Conservation (phyloP, 371 early-diverging fungal species). For the Mucor velutinosus region DNA sequence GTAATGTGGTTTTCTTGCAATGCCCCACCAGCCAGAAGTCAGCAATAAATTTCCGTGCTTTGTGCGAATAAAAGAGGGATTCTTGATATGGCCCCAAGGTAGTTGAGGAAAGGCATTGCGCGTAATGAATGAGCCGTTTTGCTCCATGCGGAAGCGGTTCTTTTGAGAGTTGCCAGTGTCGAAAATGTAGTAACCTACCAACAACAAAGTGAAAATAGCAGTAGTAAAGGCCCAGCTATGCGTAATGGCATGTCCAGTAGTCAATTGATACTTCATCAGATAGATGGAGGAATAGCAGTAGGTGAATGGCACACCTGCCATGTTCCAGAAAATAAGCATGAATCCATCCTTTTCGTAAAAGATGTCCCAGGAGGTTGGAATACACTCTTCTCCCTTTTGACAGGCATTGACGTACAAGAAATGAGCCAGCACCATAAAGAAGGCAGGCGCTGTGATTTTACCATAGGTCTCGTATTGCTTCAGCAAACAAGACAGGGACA, state of each 20-base stretch:
- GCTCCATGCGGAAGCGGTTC: slow-evolving; percentile 83
- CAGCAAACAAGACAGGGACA: slow-evolving; percentile 62
- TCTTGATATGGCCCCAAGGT: slow-evolving; percentile 66
- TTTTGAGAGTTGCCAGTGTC: slow-evolving; percentile 82
- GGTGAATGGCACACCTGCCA: slow-evolving; percentile 67
- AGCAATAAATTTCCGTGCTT: slow-evolving; percentile 76
- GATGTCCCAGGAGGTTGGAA: slow-evolving; percentile 76
- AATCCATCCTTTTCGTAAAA: slow-evolving; percentile 63
- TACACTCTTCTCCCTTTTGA: slow-evolving; percentile 80
- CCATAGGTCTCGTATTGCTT: slow-evolving; percentile 72
- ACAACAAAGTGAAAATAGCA: not conserved
- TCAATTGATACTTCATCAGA: slow-evolving; percentile 48
- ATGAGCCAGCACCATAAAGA: slow-evolving; percentile 75
- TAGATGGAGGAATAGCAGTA: slow-evolving; percentile 62
- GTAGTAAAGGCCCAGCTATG: slow-evolving; percentile 45
- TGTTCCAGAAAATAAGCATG: slow-evolving; percentile 67
- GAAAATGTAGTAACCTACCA: slow-evolving; percentile 56
- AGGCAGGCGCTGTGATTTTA: slow-evolving; percentile 67
- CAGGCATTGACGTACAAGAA: slow-evolving; percentile 78
- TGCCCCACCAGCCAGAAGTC: slow-evolving; percentile 88
- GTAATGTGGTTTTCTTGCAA: slow-evolving; percentile 84
- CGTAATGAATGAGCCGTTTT: slow-evolving; percentile 57
- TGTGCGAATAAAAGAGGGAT: slow-evolving; percentile 76
- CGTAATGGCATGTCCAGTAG: slow-evolving; percentile 41
- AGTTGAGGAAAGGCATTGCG: slow-evolving; percentile 66